Conservation (phyloP, 805 yeast genomes). For the Candida pini region DNA sequence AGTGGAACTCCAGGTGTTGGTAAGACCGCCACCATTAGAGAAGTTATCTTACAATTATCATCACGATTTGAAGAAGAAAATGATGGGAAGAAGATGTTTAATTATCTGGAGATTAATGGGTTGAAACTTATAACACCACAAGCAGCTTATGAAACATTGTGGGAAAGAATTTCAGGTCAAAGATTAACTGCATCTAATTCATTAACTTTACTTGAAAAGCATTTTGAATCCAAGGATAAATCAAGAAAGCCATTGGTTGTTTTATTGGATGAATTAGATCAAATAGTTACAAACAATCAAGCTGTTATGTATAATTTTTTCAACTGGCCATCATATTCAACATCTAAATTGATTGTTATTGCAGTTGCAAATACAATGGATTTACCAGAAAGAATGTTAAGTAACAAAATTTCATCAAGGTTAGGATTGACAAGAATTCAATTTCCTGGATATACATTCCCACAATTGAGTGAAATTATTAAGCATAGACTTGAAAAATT, state of each 20-base stretch:
- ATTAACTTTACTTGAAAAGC: conserved; percentile 60
- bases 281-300: conserved; percentile 75
- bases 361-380: conserved; percentile 99
- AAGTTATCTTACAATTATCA: conserved; percentile 68
- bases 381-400: conserved; percentile 80
- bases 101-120: conserved; percentile 85
- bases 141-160: conserved; percentile 74
- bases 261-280: conserved; percentile 89
- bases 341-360: conserved; percentile 76
- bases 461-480: conserved; percentile 72
- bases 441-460: conserved; percentile 82
- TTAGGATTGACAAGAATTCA: conserved; percentile 82
- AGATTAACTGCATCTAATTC: conserved; percentile 60
- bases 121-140: conserved; percentile 75
- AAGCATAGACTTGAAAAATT: conserved; percentile 56
- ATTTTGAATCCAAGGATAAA: conserved; percentile 40
- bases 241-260: conserved; percentile 58
- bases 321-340: conserved; percentile 89
- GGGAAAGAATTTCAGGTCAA: conserved; percentile 67
- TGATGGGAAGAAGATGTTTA: conserved; percentile 37
- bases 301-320: conserved; percentile 91
- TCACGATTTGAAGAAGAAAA: conserved; percentile 15
- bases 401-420: conserved; percentile 87
- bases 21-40: conserved; percentile 88
- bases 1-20: conserved; percentile 99